phyloP scores from a whole-genome alignment of 306 rosid genomes.

The Quercus engelmannii region DNA sequence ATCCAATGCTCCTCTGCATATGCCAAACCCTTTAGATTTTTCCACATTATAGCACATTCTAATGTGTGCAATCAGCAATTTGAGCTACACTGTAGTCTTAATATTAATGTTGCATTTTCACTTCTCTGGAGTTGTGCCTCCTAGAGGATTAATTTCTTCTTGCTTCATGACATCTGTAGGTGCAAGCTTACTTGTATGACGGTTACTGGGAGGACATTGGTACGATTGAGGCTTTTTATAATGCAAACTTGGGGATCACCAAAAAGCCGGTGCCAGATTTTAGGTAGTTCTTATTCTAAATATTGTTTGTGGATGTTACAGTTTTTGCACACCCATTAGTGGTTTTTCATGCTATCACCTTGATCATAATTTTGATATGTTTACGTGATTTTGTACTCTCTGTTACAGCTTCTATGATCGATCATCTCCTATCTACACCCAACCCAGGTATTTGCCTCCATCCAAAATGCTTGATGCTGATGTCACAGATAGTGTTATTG shows the following conservation, averaged over 20 bases:
- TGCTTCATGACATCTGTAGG: constrained; percentile 40
- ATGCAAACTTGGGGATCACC: constrained; percentile 95
- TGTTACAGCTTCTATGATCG: constrained; percentile 88
- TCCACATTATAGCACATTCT: background rate
- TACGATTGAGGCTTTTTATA: constrained; percentile 97
- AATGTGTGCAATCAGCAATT: background rate
- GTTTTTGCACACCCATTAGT: background rate
- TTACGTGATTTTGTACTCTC: constrained; percentile 12
- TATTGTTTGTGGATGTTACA: background rate
- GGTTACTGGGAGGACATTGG: constrained; percentile 99
- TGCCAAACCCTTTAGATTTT: background rate
- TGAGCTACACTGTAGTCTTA: constrained; percentile 1
- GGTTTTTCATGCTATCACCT: constrained; percentile 13
- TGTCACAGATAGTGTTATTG: constrained; percentile 94
- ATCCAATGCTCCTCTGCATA: background rate
- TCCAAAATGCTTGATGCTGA: constrained; percentile 99
- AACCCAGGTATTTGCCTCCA: constrained; percentile 95
- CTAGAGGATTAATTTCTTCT: constrained; percentile 12
- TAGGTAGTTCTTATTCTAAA: constrained; percentile 44
- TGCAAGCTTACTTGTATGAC: constrained; percentile 95
- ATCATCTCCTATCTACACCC: constrained; percentile 98
- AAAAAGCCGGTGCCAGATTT: constrained; percentile 96
- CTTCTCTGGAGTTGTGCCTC: background rate
- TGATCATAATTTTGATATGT: constrained; percentile 7
- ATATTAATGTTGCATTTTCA: background rate